Evolutionary conservation across 352 stramenopile genomes (phyloP), one percentile per base, ranked within the genome.

Genomic region (Pythium sp.): DNA sequence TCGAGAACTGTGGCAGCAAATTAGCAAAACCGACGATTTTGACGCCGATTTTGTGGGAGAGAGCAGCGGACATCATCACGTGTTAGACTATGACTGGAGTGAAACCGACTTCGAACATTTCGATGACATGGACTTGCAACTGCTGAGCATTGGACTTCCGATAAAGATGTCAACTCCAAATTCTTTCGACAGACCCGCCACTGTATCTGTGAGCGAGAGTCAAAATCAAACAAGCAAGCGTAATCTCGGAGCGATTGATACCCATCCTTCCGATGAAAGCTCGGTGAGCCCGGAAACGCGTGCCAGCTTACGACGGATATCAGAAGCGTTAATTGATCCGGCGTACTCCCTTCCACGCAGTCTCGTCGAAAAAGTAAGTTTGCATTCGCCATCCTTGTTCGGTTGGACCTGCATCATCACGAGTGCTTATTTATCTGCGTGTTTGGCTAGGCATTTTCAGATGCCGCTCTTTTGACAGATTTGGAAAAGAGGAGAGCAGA

Each of bases 1-100:
- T 36, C 81, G 84, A 15, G 86, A 93, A 58, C 62, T 93, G 34
- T 93, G 86, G 86, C 86, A 93, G 12, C 86, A 93, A 68, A 59
- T 92, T 3, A 90, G 86, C 58, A 87, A 87, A 55, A 72, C 75
- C 15, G 82, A 93, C 32, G 86, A 92, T 15, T 78, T 88, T 5
- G 68, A 76, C 4, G 38, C 70, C 1, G 70, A 67, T 47, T 68
- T 64, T 1, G 57, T 61, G 9, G 28, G 30, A 12, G 70, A 77
- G 18, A 76, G 60, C 32, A 75, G 54, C 36, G 69, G 72, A 7
- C 26, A 59, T 30, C 67, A 69, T n/a, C n/a, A 55, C 15, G 43
- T 41, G 18, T 18, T 69, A 24, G 71, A 73, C 47, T 69, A 43
- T 12, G 80, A 90, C 9, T 79, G 74, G 57, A 65, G 64, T 24